Percentiles rank a stretch among this genome's conserved stretches.
Evolutionary conservation across 768 basidiomycete species (phyloP).

Genomic region (Pleurotus salmoneostramineus): DNA sequence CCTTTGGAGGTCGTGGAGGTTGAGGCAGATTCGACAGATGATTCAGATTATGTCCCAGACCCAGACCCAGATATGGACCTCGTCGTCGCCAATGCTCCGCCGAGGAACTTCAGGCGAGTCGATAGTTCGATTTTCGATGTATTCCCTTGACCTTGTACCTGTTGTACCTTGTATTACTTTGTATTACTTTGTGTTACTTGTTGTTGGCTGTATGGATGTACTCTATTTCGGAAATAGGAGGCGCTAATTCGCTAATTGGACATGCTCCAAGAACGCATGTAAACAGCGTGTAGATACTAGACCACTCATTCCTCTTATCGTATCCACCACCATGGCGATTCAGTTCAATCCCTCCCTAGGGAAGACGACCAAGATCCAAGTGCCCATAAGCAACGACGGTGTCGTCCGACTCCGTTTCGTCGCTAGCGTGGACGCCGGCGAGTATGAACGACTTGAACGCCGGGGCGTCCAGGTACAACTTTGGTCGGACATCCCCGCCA

Average conservation of each 20-base stretch:
- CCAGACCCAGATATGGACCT: background rate
- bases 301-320: background rate
- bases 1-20: background rate
- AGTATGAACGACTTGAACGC: slow-evolving; percentile 23
- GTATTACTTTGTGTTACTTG: background rate
- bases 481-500: slow-evolving; percentile 35
- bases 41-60: slow-evolving; percentile 8
- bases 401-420: slow-evolving; percentile 28
- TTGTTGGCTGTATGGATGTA: background rate
- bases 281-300: background rate
- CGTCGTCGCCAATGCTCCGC: background rate
- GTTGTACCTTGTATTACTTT: background rate
- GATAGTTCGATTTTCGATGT: too few species aligned
- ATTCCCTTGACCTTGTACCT: too few species aligned
- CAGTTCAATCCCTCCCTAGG: slow-evolving; percentile 35
- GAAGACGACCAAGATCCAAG: slow-evolving; percentile 22
- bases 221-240: background rate
- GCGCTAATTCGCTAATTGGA: background rate
- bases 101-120: background rate
- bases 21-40: background rate
- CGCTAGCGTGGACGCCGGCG: slow-evolving; percentile 23
- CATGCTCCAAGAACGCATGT: background rate
- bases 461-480: slow-evolving; percentile 34
- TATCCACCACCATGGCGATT: slow-evolving; percentile 24
- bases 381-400: slow-evolving; percentile 16